Percentiles rank a stretch among this genome's conserved stretches.
Evolutionary conservation across 495 filamentous ascomycete species (phyloP).

Genomic region (Lepraria neglecta): DNA sequence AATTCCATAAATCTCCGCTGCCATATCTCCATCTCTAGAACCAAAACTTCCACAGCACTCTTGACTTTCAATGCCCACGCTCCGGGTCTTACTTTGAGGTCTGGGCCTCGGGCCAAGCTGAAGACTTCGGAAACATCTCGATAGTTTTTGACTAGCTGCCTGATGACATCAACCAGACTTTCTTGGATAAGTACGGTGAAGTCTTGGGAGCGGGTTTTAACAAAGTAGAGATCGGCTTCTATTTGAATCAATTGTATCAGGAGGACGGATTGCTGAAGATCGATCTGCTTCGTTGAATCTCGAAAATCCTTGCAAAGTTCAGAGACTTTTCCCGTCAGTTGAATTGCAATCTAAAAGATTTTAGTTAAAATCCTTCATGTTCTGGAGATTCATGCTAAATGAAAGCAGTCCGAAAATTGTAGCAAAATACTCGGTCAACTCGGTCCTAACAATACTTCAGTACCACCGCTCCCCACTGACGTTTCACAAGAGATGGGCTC

Average conservation of each 20-base stretch:
- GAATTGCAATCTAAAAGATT: constrained; percentile 3
- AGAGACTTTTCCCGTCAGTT: constrained; percentile 5
- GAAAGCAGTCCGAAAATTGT: background rate
- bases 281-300: constrained; percentile 4
- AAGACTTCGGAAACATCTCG: constrained; percentile 6
- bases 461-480: constrained; percentile 2
- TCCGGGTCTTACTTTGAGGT: constrained; percentile 1
- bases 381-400: constrained; percentile 4
- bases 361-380: background rate
- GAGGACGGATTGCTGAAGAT: constrained; percentile 5
- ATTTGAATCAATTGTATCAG: constrained; percentile 5
- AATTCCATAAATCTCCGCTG: constrained; percentile 3
- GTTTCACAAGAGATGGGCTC: background rate
- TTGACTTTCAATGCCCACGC: constrained; percentile 3
- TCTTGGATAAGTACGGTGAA: constrained; percentile 4
- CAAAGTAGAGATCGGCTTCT: constrained; percentile 3
- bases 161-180: constrained; percentile 7
- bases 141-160: constrained; percentile 3
- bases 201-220: constrained; percentile 2
- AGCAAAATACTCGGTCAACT: background rate
- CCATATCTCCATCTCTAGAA: constrained; percentile 1
- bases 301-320: constrained; percentile 1
- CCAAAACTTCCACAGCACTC: constrained; percentile 1
- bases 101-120: background rate
- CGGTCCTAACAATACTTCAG: background rate